Evolutionary conservation across 164 flowering plant species (phyloP).

Genomic region (Chloranthus sessilifolius): DNA sequence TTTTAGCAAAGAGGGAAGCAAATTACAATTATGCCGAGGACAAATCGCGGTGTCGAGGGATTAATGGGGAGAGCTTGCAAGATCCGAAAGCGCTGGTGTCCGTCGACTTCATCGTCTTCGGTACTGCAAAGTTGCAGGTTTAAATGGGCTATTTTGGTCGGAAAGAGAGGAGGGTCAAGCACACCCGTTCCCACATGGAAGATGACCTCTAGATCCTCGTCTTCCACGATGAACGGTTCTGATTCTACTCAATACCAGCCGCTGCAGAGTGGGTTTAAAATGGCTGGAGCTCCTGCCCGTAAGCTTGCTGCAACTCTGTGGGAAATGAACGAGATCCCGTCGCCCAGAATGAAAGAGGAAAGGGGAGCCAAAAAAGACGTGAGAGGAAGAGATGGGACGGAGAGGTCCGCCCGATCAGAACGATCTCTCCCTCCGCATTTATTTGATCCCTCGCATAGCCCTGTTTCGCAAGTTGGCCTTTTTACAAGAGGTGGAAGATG

Average conservation of each 20-base stretch:
- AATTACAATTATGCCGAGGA: constrained; percentile 76
- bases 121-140: constrained; percentile 54
- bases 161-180: constrained; percentile 57
- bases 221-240: constrained; percentile 25
- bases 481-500: no score
- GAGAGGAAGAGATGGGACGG: constrained; percentile 28
- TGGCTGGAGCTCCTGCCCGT: constrained; percentile 52
- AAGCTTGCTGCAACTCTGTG: constrained; percentile 94
- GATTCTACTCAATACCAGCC: constrained; percentile 38
- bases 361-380: constrained; percentile 32
- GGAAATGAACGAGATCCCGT: constrained; percentile 88
- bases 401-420: constrained; percentile 39
- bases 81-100: constrained; percentile 76
- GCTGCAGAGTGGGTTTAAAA: constrained; percentile 26
- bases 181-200: constrained; percentile 85
- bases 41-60: constrained; percentile 29
- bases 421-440: constrained; percentile 83
- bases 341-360: constrained; percentile 37
- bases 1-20: no score
- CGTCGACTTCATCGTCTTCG: constrained; percentile 72
- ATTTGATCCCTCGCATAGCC: constrained; percentile 94
- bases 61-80: constrained; percentile 44
- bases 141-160: constrained; percentile 65
- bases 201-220: constrained; percentile 39
- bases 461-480: constrained; percentile 82